Percentiles rank a stretch among this genome's conserved stretches.
Conservation (phyloP, 805 yeast genomes). For the Blastobotrys peoriensis region DNA sequence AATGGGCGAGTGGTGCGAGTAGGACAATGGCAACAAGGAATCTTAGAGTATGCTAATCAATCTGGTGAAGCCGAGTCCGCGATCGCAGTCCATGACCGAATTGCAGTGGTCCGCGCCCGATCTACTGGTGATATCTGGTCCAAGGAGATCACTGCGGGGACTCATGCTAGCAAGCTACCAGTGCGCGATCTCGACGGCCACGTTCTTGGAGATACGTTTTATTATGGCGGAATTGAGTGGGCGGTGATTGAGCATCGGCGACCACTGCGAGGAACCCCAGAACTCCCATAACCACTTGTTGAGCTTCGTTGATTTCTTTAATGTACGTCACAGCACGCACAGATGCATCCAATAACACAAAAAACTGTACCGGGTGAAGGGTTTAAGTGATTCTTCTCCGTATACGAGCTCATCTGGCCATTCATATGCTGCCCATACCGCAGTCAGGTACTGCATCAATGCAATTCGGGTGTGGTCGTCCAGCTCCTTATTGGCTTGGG, state of each 20-base stretch:
- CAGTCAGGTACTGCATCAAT: constrained; percentile 3
- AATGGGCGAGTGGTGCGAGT: constrained; percentile 43
- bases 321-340: not conserved
- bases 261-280: not conserved
- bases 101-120: constrained; percentile 6
- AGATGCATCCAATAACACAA: constrained; percentile 3
- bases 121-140: constrained; percentile 2
- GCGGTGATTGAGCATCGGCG: constrained; percentile 4
- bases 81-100: not conserved
- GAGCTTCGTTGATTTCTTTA: not conserved
- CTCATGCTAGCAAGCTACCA: constrained; percentile 2
- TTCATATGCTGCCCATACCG: constrained; percentile 1
- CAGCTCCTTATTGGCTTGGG: constrained; percentile 1
- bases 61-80: constrained; percentile 1
- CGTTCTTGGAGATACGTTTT: constrained; percentile 5
- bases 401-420: constrained; percentile 4
- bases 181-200: not conserved
- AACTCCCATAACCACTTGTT: not conserved
- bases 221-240: constrained; percentile 2
- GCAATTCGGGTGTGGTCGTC: constrained; percentile 1
- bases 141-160: not conserved
- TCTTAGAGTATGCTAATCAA: constrained; percentile 30
- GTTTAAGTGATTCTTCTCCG: not conserved
- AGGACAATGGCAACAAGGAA: constrained; percentile 50
- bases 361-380: not conserved